Evolutionary conservation across 2,329 filamentous ascomycete genomes (phyloP), one percentile per base, ranked within the genome.

Genomic region (Lomentospora prolificans): DNA sequence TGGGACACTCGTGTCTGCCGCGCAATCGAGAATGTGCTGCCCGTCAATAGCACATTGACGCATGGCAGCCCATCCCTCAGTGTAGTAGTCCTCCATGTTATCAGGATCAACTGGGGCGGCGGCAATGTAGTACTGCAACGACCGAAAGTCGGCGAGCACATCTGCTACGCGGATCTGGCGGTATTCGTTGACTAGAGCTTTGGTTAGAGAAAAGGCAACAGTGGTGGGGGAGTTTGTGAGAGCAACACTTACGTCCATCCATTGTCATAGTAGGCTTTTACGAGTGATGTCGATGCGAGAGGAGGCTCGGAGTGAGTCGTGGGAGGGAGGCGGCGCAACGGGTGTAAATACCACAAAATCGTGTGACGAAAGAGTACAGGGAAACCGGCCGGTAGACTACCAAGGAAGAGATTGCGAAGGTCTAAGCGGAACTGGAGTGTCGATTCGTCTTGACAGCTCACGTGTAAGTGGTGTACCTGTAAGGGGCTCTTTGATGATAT

Each of bases 1-100:
- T 3, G 81, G 80, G 10, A 85, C 81, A 54, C 72, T 74, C 14
- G 80, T 81, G 66, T 85, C 82, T 41, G 81, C 81, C 22, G 79
- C 81, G 62, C 79, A 81, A 64, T 85, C 81, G 59, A 85, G 74
- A 60, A 86, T 84, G 67, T 83, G 75, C 64, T 83, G 81, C 5
- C 82, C 82, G 62, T 85, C 82, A 44, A 82, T 64, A 53, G 75
- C 72, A 69, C 81, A 85, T 68, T 86, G 82, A 44, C 82, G 77
- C 53, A 86, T 69, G 14, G 76, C 76, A 3, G 77, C 74, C 80
- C 81, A 86, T 22, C 82, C 82, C 60, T 84, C 80, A 10, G 81
- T 82, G 67, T 81, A 79, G 64, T 83, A 82, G 63, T 85, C 82
- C 55, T 79, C 75, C 57, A 72, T 69, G 66, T 81, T 69, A 3